phyloP scores from a whole-genome alignment of 805 yeast species.

The Metschnikowia santaceciliae region DNA sequence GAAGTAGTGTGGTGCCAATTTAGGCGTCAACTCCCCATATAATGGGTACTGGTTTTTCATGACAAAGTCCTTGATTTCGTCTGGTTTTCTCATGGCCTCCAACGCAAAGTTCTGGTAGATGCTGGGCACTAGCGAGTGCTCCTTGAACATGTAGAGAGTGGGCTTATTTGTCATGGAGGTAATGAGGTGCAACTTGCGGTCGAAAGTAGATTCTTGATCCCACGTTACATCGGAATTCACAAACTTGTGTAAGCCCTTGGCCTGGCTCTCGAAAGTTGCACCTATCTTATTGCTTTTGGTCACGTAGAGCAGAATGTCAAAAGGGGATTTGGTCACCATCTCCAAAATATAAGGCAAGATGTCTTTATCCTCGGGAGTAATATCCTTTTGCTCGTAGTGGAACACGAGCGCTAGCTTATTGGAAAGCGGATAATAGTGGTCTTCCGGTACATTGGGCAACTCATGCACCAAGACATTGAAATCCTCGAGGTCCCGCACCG shows the following conservation, averaged over 20 bases:
- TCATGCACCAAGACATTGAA: conserved; percentile 26
- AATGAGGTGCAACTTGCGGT: conserved; percentile 46
- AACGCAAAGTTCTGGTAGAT: conserved; percentile 61
- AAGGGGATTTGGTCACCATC: conserved; percentile 53
- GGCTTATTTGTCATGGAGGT: conserved; percentile 59
- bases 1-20: conserved; percentile 34
- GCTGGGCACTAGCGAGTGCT: conserved; percentile 47
- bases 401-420: conserved; percentile 50
- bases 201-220: conserved; percentile 31
- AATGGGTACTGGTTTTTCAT: conserved; percentile 47
- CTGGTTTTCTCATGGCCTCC: conserved; percentile 54
- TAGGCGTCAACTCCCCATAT: conserved; percentile 48
- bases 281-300: conserved; percentile 44
- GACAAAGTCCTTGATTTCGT: conserved; percentile 49
- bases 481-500: conserved; percentile 28
- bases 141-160: conserved; percentile 57
- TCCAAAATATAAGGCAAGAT: conserved; percentile 59
- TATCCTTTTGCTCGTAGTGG: conserved; percentile 46
- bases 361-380: conserved; percentile 58
- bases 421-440: conserved; percentile 35
- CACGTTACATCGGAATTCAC: conserved; percentile 39
- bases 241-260: conserved; percentile 35
- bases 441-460: conserved; percentile 30
- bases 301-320: conserved; percentile 50
- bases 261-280: conserved; percentile 41